A percentile compares a stretch with the other conserved stretches of the same genome.
These are phyloP conservation scores for Linanthus parryae DNA, from an alignment of 148 eudicot genomes.

Conservation along the genomic window DNA sequence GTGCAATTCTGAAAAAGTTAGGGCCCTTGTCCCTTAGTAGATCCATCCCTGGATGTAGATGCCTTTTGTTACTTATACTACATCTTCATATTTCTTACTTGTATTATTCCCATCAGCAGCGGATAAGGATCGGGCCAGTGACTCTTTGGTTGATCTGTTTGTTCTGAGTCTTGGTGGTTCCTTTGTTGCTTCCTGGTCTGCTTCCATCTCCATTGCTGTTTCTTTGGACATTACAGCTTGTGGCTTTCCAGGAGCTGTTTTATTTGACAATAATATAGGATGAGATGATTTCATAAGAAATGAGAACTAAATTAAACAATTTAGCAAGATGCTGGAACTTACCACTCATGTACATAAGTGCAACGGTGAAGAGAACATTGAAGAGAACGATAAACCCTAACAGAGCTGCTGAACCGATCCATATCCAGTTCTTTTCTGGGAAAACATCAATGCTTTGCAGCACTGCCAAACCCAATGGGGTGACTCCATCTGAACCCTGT, in stretches of 20 bases:
- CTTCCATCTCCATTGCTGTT: slow-evolving; percentile 36
- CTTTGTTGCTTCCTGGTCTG: slow-evolving; percentile 20
- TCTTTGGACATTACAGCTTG: slow-evolving; percentile 28
- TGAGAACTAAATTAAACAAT: neutral
- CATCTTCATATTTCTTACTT: slow-evolving; percentile 16
- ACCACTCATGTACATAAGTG: slow-evolving; percentile 79
- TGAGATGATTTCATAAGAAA: neutral
- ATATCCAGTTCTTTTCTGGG: slow-evolving; percentile 55
- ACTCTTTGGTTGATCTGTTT: slow-evolving; percentile 24
- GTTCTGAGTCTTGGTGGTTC: slow-evolving; percentile 32
- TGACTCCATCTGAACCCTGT: slow-evolving; percentile 64
- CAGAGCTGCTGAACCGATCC: slow-evolving; percentile 86
- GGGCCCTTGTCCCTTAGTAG: too few relatives aligned
- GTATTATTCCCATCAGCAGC: slow-evolving; percentile 32
- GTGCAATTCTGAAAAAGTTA: too few relatives aligned
- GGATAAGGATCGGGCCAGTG: slow-evolving; percentile 25
- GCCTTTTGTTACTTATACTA: neutral
- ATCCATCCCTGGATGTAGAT: too few relatives aligned
- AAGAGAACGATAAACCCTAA: slow-evolving; percentile 56
- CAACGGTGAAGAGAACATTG: slow-evolving; percentile 66
- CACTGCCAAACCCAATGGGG: slow-evolving; percentile 52
- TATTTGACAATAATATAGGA: neutral
- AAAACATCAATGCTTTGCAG: slow-evolving; percentile 54
- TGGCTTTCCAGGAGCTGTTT: slow-evolving; percentile 21
- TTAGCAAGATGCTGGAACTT: slow-evolving; percentile 22